These are phyloP conservation scores for Populus euphratica DNA, from an alignment of 345 rosid genomes.

Conservation along the genomic window DNA sequence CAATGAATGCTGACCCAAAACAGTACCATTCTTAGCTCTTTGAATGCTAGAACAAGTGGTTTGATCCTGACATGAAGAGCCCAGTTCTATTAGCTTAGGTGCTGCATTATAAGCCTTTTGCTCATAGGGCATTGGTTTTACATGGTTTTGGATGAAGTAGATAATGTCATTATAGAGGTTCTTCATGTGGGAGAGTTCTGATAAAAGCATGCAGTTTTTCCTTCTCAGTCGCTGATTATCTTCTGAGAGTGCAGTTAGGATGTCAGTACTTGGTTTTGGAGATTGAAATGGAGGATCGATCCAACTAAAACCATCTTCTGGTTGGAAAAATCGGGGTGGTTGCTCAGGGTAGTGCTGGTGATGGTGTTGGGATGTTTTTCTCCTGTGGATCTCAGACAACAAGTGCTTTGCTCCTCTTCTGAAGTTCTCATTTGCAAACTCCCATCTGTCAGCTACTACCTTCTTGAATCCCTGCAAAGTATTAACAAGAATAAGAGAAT, in stretches of 20 bases:
- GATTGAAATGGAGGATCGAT: constrained; percentile 20
- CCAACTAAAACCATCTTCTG: constrained; percentile 17
- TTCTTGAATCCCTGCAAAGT: constrained; percentile 56
- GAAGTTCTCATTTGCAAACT: constrained; percentile 58
- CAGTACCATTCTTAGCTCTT: not conserved
- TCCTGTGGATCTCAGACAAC: constrained; percentile 52
- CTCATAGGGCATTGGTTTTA: constrained; percentile 14
- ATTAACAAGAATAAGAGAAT: not conserved
- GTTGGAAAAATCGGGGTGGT: constrained; percentile 20
- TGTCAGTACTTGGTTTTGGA: constrained; percentile 12
- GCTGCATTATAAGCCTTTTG: not conserved
- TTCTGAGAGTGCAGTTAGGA: constrained; percentile 41
- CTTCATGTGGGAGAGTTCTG: constrained; percentile 60
- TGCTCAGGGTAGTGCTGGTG: constrained; percentile 12
- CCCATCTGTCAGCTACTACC: constrained; percentile 62
- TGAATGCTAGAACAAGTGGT: not conserved
- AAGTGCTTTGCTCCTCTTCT: constrained; percentile 55
- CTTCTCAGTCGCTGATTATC: constrained; percentile 49
- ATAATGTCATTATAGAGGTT: constrained; percentile 56
- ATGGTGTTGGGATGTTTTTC: constrained; percentile 41
- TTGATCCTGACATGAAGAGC: constrained; percentile 20
- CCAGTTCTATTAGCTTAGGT: constrained; percentile 29
- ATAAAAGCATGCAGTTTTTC: constrained; percentile 49
- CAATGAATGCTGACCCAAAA: constrained; percentile 10
- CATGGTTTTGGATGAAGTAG: constrained; percentile 63